Base-by-base conservation (phyloP, 1,284 basidiomycete species). In the Sphagnurus paluster region DNA sequence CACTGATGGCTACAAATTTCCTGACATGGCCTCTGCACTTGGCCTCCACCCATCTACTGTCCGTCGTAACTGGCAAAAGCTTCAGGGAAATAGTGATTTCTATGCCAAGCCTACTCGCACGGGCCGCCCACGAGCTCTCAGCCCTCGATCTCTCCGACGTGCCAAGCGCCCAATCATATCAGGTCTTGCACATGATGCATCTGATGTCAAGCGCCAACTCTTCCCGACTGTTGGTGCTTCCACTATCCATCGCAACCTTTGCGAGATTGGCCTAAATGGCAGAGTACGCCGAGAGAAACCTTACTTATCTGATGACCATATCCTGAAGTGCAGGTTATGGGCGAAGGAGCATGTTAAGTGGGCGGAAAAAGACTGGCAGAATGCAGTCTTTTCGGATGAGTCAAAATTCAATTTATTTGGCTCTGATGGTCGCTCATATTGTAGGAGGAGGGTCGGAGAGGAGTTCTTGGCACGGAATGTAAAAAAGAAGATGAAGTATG, bases 381-480 rank as follows among this genome's bases (percentile, higher is more conserved):
- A 13, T n/a, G n/a, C n/a, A 25, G 40, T 47, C 0, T 30, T 14
- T n/a, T 62, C 48, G 58, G 59, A 14, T n/a, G n/a, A n/a, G n/a
- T n/a, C n/a, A n/a, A n/a, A n/a, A n/a, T n/a, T n/a, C n/a, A n/a
- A n/a, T n/a, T 38, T 56, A 16, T 49, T 62, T 39, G 53, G 54
- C 2, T 60, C 59, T 24, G 61, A 63, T 59, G 59, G 61, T 26
- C 36, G 43, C 26, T 19, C 55, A 23, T 62, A 51, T 24, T 44
- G 48, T 17, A 54, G 56, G 52, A 56, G 54, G 34, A 45, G 37
- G 14, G 37, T 29, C 16, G 60, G 59, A 19, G 49, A 58, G 28
- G 49, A 37, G n/a, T 42, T 48, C 9, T 33, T 50, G 36, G 45
- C 50, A 9, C 39, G 45, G 14, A 46, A 54, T 35, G 55, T 49